Evolutionary conservation across 2,329 filamentous ascomycete species (phyloP), one percentile per base, ranked within the genome.

Genomic region (Chaetomium strumarium): DNA sequence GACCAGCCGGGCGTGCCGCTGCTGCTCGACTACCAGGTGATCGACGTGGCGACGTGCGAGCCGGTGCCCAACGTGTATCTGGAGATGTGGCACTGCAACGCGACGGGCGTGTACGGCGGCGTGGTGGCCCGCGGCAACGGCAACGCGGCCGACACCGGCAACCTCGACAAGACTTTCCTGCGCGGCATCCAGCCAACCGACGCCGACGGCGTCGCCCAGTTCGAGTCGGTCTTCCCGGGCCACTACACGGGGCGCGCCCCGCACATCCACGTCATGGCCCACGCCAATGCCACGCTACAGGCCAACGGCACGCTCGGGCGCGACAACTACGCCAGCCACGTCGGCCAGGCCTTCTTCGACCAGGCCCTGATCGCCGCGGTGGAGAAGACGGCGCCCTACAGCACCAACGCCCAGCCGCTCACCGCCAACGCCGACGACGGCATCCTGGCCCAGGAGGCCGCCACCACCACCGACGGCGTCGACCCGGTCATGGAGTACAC

Each of bases 311-410:
- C 75, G 49, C 56, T 66, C 67, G 38, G 76, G 72, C 55, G 71
- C 72, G 14, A 71, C 68, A 46, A 47, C 34, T 53, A 53, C 38
- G 73, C 79, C 52, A 75, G 77, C 8, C 81, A 86, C 67, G 73
- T 85, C 37, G 82, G 83, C 16, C 83, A 87, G 64, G 63, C 83
- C 46, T 86, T 82, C 73, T 82, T 83, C 64, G 80, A 85, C 64
- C 77, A 84, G 63, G 70, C 72, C 56, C 74, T 86, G 10, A 75
- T 80, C 58, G 60, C 61, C 24, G 57, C 69, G 37, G 78, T 85
- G 50, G 75, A 81, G 55, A 64, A 65, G 10, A 69, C 67, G 1
- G 53, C 63, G 0, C 76, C 77, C 0, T 80, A 80, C 65, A 65
- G 55, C 5, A 64, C 64, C 51, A 80, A 80, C 66, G 72, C 67